Base-by-base conservation (phyloP, 345 rosid genomes). In the Dipteronia dyeriana region DNA sequence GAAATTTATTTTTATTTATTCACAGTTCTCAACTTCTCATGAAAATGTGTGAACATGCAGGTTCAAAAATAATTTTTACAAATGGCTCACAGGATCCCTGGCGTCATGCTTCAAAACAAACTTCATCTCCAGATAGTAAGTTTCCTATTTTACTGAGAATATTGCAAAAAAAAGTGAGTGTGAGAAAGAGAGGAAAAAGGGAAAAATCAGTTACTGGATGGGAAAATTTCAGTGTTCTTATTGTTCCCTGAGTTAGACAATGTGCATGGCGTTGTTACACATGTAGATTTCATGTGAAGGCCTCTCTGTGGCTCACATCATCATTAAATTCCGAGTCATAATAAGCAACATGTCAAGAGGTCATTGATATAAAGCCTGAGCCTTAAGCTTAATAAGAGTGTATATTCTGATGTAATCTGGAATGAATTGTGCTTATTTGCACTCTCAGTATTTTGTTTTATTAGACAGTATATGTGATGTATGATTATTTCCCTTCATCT, bases 61-160 rank as follows among this genome's bases (percentile, higher is more conserved):
- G 91, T 72, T 88, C 98, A 49, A 95, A 86, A 87, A 90, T 95
- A 65, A 79, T 95, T 39, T 95, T 93, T 76, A 83, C 97, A 60
- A 93, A 93, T 75, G 97, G 98, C 54, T 93, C 91, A 77, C 90
- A 95, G 82, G 98, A 95, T 86, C 98, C 98, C 66, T 95, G 97
- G 98, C 95, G 97, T 9, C 97, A 88, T 83, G 98, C 97, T 79
- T 90, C 97, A 29, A 95, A 90, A 79, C 88, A 90, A 80, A 84
- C 73, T 54, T 91, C 97, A 67, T 89, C 97, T 13, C 82, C 85
- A 17, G 97, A 87, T 38, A 76, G 98, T 95, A 85, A 81, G 90
- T 85, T 66, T 78, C 23, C 60, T 9, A 17, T 49, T 59, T 66
- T 38, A 70, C 25, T 5, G 5, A 53, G n/a, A 47, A 47, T 25